Percentiles rank a stretch among this genome's conserved stretches.
These are phyloP conservation scores for Dioscorea alata DNA, from an alignment of 106 monocot species.

Conservation along the genomic window DNA sequence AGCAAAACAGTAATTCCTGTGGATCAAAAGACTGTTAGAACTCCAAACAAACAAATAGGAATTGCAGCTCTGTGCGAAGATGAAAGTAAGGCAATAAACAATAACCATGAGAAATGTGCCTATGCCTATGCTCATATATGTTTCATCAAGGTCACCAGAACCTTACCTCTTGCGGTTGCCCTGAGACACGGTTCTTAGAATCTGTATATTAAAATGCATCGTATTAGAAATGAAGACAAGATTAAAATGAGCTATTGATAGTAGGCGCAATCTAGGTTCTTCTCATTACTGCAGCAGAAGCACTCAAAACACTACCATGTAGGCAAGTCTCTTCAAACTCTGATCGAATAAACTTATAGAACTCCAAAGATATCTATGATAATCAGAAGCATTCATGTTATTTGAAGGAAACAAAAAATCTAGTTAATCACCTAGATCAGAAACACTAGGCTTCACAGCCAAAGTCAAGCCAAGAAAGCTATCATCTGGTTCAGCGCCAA, in stretches of 20 bases:
- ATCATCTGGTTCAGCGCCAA: conserved; percentile 59
- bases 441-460: conserved; percentile 55
- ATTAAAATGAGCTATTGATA: too few species aligned
- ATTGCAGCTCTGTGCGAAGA: too few species aligned
- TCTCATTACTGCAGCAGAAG: not conserved
- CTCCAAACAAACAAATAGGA: too few species aligned
- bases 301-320: not conserved
- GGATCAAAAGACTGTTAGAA: conserved; percentile 5
- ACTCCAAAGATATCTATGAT: too few species aligned
- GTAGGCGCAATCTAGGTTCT: not conserved
- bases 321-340: not conserved
- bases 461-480: conserved; percentile 82
- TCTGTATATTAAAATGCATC: not conserved
- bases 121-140: not conserved
- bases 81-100: too few species aligned
- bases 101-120: too few species aligned
- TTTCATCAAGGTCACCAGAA: not conserved
- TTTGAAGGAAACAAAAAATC: not conserved
- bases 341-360: too few species aligned
- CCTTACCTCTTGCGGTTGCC: conserved; percentile 31
- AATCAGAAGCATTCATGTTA: too few species aligned
- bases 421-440: conserved; percentile 30
- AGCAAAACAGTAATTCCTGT: conserved; percentile 59
- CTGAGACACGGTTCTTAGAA: conserved; percentile 5
- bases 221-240: not conserved